These are phyloP conservation scores for Manihot esculenta DNA, from an alignment of 441 rosid genomes.

Conservation along the genomic window DNA sequence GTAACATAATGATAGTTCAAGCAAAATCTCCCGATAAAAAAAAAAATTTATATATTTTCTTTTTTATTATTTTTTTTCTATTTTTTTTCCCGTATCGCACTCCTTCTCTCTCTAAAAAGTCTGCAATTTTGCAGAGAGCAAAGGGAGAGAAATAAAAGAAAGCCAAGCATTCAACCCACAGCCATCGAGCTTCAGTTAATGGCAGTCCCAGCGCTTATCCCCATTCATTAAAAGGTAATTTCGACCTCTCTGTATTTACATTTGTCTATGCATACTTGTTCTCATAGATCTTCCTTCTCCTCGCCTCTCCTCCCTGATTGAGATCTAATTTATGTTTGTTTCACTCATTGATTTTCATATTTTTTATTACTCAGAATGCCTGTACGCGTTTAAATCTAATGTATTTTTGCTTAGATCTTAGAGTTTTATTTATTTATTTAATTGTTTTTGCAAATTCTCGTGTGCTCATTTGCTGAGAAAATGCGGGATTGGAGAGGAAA, in stretches of 20 bases:
- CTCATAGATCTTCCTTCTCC: slow-evolving; percentile 10
- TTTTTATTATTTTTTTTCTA: too few relatives aligned
- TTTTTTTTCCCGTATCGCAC: background rate
- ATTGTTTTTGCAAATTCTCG: background rate
- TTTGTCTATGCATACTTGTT: background rate
- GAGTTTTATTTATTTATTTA: background rate
- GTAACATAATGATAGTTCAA: too few relatives aligned
- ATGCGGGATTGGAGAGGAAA: slow-evolving; percentile 4
- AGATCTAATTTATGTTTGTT: background rate
- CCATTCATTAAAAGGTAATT: background rate
- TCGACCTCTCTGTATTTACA: background rate
- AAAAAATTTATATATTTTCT: background rate
- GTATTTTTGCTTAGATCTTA: slow-evolving; percentile 4
- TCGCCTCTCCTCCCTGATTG: background rate
- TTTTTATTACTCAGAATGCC: background rate
- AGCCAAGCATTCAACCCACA: background rate
- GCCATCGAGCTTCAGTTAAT: background rate
- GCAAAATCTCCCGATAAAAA: background rate
- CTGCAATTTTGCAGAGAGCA: slow-evolving; percentile 11
- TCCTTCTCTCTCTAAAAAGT: background rate
- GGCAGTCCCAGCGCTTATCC: background rate
- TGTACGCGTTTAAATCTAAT: background rate
- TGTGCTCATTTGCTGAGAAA: slow-evolving; percentile 18
- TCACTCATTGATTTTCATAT: background rate
- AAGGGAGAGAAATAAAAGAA: background rate